phyloP scores from a whole-genome alignment of 345 rosid species.

The Angophora floribunda region DNA sequence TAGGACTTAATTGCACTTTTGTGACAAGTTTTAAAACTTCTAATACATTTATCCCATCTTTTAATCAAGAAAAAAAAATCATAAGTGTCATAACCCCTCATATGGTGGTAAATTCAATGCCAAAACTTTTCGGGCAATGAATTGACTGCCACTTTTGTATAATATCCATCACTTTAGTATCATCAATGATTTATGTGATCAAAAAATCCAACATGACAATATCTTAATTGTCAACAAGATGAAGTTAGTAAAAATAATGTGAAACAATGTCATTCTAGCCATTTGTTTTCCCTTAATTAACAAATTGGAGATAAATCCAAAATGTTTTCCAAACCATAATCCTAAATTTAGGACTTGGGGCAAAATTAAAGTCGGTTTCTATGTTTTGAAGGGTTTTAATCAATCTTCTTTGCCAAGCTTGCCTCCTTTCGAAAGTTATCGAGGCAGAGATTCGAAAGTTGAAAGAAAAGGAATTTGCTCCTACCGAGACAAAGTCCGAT shows the following conservation, averaged over 20 bases:
- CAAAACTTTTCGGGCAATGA: accelerated
- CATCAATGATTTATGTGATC: not conserved
- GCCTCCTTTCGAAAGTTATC: not conserved
- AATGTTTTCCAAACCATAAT: not conserved
- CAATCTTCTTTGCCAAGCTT: not conserved
- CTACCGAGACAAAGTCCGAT: not conserved
- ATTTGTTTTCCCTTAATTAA: not conserved
- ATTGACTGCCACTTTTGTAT: not conserved
- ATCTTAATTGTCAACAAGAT: not conserved
- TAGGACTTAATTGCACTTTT: too few relatives aligned
- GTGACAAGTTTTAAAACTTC: too few relatives aligned
- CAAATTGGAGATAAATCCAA: not conserved
- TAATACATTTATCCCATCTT: too few relatives aligned
- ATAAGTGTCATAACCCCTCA: too few relatives aligned
- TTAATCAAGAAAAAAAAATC: too few relatives aligned
- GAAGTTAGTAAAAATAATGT: not conserved
- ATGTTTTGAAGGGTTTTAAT: not conserved
- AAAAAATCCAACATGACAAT: not conserved
- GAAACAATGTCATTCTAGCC: not conserved
- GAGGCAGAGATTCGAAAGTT: not conserved
- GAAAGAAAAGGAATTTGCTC: not conserved
- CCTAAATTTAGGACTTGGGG: not conserved
- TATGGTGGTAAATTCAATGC: not conserved
- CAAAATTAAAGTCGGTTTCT: not conserved
- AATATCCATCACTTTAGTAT: not conserved